These are phyloP conservation scores for Yarrowia divulgata DNA, from an alignment of 805 yeast species.

Conservation along the genomic window DNA sequence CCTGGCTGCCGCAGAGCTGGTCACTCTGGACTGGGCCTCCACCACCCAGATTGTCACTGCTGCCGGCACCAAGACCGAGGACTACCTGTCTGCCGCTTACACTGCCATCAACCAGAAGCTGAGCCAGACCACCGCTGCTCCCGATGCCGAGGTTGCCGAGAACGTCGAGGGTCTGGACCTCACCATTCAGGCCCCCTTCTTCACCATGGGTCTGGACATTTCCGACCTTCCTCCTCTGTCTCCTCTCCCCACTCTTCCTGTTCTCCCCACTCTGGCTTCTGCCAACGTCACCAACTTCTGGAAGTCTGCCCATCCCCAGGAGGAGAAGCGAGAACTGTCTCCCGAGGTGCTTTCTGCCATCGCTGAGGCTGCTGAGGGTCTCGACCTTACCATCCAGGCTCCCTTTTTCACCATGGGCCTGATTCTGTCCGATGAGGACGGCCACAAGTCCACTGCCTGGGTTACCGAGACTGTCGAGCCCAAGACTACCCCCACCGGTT, in stretches of 20 bases:
- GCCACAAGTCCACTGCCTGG: constrained; percentile 11
- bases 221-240: constrained; percentile 8
- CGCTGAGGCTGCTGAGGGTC: constrained; percentile 15
- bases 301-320: not conserved
- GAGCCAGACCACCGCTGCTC: constrained; percentile 17
- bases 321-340: constrained; percentile 13
- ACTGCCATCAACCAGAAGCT: constrained; percentile 26
- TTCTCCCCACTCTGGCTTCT: not conserved
- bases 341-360: not conserved
- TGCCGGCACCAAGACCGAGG: constrained; percentile 14
- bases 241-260: not conserved
- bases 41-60: constrained; percentile 20
- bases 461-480: constrained; percentile 19
- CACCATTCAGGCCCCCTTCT: constrained; percentile 26
- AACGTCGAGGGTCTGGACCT: constrained; percentile 19
- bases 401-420: constrained; percentile 33
- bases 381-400: constrained; percentile 26
- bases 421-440: constrained; percentile 1
- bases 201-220: constrained; percentile 20
- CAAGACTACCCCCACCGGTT: not conserved
- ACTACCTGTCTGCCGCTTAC: constrained; percentile 18
- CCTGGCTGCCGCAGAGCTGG: constrained; percentile 22
- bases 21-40: constrained; percentile 27
- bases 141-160: constrained; percentile 24
- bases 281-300: constrained; percentile 13